Evolutionary conservation across 2,329 filamentous ascomycete species (phyloP), one percentile per base, ranked within the genome.

Genomic region (Fusarium verticillioides): DNA sequence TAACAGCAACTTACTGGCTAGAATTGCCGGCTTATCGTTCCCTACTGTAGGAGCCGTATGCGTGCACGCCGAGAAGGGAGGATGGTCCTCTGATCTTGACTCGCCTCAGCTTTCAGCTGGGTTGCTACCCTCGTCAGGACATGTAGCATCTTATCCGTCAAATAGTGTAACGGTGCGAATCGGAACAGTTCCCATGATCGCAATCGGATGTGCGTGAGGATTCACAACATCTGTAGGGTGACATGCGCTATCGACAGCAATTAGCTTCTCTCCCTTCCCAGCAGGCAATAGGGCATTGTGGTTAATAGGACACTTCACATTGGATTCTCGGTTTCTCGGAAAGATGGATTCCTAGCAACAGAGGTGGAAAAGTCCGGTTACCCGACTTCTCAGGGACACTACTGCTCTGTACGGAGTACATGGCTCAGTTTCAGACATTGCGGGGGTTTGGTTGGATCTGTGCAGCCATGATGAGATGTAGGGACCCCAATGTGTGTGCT

Each of bases 171-270:
- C 63, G 63, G 49, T 66, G 36, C 74, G 73, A 75, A 78, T 76
- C 74, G 74, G 75, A 78, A 75, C 50, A 42, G 61, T 66, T 76
- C 72, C 76, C 54, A 75, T 62, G 57, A 60, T 73, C 63, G 44
- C 52, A 60, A 56, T 37, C 54, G 58, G 34, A 65, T 67, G 73
- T 60, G 64, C 63, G 66, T 62, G 36, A 44, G 65, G 59, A 59
- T 64, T 61, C 54, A 60, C 66, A 42, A 60, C 66, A 49, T 75
- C 60, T 69, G 32, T 44, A 58, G 60, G 50, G 42, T 74, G 63
- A n/a, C 43, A 50, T 63, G 58, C 43, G 46, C 50, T 61, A 54
- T 57, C 52, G 60, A 54, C 36, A 54, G 34, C 26, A 28, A 21
- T 47, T 28, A 42, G 40, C n/a, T 68, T 23, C 43, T 49, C 39